Percentiles rank a stretch among this genome's conserved stretches.
Conservation (phyloP, 305 asterid species). For the Fraxinus greggii region DNA sequence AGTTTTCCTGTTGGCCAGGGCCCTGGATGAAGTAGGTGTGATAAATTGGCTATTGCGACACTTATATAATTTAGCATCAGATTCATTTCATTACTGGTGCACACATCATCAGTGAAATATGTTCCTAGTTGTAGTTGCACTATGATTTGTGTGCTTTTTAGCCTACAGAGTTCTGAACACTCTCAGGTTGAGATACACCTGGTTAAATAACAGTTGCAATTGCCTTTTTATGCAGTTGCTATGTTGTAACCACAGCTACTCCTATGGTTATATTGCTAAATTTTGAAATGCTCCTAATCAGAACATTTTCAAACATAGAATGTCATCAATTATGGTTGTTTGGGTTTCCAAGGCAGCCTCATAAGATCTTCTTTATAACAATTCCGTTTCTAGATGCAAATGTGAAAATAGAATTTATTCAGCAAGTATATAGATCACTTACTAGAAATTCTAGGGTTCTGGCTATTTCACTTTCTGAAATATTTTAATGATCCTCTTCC, state of each 20-base stretch:
- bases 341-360: background rate
- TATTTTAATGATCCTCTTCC: conserved; percentile 10
- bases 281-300: background rate
- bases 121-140: background rate
- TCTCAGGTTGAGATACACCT: background rate
- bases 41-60: background rate
- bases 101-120: background rate
- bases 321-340: background rate
- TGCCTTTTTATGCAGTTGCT: background rate
- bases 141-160: background rate
- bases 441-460: background rate
- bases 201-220: background rate
- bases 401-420: background rate
- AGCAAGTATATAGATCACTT: background rate
- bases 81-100: background rate
- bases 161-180: background rate
- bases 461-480: background rate
- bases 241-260: background rate
- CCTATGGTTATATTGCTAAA: background rate
- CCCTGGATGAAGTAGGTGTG: conserved; percentile 6
- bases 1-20: background rate
- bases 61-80: background rate
- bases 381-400: background rate
- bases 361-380: background rate
- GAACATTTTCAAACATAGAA: background rate